phyloP scores from a whole-genome alignment of 352 stramenopile genomes.

The Phytopythium helicoides region DNA sequence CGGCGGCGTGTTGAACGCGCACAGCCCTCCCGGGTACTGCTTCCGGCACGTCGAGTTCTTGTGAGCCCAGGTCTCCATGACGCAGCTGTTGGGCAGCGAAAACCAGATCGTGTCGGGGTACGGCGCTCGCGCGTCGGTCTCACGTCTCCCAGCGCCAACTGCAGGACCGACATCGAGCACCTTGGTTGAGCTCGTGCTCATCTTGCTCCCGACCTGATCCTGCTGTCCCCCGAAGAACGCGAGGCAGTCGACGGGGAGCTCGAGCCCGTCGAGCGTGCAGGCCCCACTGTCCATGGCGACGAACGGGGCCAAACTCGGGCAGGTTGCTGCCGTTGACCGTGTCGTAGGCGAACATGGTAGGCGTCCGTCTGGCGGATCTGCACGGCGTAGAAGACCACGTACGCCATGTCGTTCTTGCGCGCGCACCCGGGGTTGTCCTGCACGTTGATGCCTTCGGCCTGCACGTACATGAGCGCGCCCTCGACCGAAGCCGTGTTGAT shows the following conservation, averaged over 20 bases:
- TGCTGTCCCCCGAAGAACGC: constrained; percentile 13
- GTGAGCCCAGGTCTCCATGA: constrained; percentile 28
- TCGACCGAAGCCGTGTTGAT: constrained; percentile 79
- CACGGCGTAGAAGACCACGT: constrained; percentile 73
- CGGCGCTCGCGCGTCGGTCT: constrained; percentile 37
- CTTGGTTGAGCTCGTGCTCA: constrained; percentile 20
- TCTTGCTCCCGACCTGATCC: too few species aligned
- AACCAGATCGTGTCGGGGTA: constrained; percentile 65
- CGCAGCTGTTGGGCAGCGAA: constrained; percentile 61
- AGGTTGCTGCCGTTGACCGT: constrained; percentile 11
- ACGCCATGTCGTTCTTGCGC: constrained; percentile 72
- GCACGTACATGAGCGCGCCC: constrained; percentile 77
- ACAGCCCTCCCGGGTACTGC: constrained; percentile 34
- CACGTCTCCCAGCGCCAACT: constrained; percentile 32
- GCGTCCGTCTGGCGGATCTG: constrained; percentile 45
- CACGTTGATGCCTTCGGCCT: constrained; percentile 74
- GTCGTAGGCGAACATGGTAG: constrained; percentile 29
- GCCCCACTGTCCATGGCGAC: constrained; percentile 59
- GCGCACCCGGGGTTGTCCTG: constrained; percentile 23
- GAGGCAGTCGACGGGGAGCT: constrained; percentile 21
- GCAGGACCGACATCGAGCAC: constrained; percentile 28
- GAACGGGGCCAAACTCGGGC: constrained; percentile 49
- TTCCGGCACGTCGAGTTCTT: constrained; percentile 39
- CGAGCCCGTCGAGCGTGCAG: constrained; percentile 29
- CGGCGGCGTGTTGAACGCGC: constrained; percentile 25